Base-by-base conservation (phyloP, 495 filamentous ascomycete genomes). In the Penicillium silybi region DNA sequence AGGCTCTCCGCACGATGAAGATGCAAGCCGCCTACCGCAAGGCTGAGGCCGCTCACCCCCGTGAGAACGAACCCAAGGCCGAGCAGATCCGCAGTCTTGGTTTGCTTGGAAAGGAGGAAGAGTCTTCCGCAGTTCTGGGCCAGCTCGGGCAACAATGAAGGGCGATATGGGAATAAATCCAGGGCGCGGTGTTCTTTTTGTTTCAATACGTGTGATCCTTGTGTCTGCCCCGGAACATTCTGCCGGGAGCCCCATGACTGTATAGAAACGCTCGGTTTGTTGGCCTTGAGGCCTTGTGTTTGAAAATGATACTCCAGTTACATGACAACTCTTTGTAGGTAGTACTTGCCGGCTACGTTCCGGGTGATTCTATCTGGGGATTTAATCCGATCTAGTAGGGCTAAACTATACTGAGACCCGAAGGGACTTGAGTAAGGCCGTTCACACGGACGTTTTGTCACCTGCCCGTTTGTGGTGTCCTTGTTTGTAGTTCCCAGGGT, bases 11-110 rank as follows among this genome's bases (percentile, higher is more conserved):
- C 77, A 82, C 85, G 43, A 77, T 76, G 65, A 80, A 81, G 51
- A 75, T 98, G 55, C 92, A 97, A 76, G 80, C 80, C 38, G 93
- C 93, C 47, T 97, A 95, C 71, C 81, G 89, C 62, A 89, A 89
- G 70, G 83, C 85, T 23, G 83, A 90, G 69, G 84, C 87, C 22
- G 77, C 85, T 44, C 78, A 87, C 59, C 75, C 89, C 48, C 83
- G 87, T 66, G 90, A 93, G 58, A 84, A 90, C 61, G 83, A 83
- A 35, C 82, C 83, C 46, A 79, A 76, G 54, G 87, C 85, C 13
- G 89, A 87, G 32, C 78, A 87, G 70, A 90, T 97, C 73, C 80
- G 89, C 68, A 89, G 84, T 66, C 69, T 97, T 43, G 92, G 92
- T 25, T 63, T 96, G 60, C 56, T 97, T 61, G 86, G 84, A 61